Conservation (phyloP, 2,329 filamentous ascomycete genomes). For the Epichloe scottii region DNA sequence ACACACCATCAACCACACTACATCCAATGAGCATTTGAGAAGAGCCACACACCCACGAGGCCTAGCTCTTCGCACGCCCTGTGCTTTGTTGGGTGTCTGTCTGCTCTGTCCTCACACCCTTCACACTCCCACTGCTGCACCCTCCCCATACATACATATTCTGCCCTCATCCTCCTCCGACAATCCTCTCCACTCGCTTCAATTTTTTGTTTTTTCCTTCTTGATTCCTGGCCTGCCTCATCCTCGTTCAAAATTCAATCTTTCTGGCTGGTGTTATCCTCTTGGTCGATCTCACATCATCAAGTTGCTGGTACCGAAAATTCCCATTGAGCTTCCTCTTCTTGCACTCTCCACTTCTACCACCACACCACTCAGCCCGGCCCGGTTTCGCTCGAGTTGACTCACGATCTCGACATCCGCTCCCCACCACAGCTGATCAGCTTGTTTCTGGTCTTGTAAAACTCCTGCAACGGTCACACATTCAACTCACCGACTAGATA, state of each 20-base stretch:
- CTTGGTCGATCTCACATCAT: background rate
- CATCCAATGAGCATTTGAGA: no score
- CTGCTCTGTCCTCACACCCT: background rate
- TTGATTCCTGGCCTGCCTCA: background rate
- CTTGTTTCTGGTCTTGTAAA: background rate
- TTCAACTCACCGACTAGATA: background rate
- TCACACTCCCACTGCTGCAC: slow-evolving; percentile 1
- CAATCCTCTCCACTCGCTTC: slow-evolving; percentile 1
- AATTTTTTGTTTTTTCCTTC: background rate
- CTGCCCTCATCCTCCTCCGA: slow-evolving; percentile 10
- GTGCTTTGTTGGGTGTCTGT: background rate
- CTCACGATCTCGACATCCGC: slow-evolving; percentile 9
- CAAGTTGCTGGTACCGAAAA: background rate
- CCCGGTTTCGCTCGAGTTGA: slow-evolving; percentile 10
- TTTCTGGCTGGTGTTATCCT: background rate
- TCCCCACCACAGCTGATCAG: background rate
- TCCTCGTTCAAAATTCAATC: background rate
- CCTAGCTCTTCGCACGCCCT: background rate
- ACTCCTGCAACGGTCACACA: background rate
- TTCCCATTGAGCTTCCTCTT: background rate
- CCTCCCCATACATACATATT: slow-evolving; percentile 9
- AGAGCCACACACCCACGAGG: background rate
- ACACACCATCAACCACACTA: slow-evolving; percentile 3
- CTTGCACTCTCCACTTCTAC: slow-evolving; percentile 2
- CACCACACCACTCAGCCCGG: slow-evolving; percentile 4